These are phyloP conservation scores for Pleodorina starrii DNA, from an alignment of 139 green algal genomes.

Conservation along the genomic window DNA sequence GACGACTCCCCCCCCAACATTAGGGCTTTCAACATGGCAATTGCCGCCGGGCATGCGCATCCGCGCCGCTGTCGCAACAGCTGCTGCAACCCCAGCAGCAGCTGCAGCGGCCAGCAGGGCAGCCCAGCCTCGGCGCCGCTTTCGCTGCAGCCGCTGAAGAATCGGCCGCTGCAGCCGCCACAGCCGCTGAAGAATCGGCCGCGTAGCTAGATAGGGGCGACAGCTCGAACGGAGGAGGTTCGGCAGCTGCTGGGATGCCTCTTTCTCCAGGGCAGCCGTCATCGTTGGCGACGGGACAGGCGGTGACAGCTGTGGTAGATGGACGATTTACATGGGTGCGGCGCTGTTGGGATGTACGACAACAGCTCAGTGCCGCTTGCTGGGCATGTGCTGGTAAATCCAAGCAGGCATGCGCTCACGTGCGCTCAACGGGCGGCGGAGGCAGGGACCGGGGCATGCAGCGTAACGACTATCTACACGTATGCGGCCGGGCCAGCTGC, in stretches of 20 bases:
- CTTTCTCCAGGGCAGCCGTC: not conserved
- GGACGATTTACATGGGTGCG: slow-evolving; percentile 19
- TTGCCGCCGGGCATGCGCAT: not conserved
- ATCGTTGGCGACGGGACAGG: not conserved
- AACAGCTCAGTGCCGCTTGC: not conserved
- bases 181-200: not conserved
- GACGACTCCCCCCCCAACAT: too few species aligned
- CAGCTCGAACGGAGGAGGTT: not conserved
- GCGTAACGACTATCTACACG: not conserved
- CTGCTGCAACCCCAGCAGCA: too few species aligned
- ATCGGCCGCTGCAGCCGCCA: too few species aligned
- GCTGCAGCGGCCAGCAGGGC: not conserved
- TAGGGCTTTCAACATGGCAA: not conserved
- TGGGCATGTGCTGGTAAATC: not conserved
- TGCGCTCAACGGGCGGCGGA: not conserved
- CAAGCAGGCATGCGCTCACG: too few species aligned
- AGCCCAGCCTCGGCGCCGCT: not conserved
- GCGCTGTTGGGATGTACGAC: not conserved
- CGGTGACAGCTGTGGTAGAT: not conserved
- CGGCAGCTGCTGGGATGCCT: too few species aligned
- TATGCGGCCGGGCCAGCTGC: too few species aligned
- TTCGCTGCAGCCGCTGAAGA: not conserved
- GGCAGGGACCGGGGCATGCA: too few species aligned
- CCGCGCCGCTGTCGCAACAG: too few species aligned
- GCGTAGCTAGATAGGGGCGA: not conserved